These are phyloP conservation scores for Tuber microsphaerosporum DNA, from an alignment of 495 filamentous ascomycete genomes.

Conservation along the genomic window DNA sequence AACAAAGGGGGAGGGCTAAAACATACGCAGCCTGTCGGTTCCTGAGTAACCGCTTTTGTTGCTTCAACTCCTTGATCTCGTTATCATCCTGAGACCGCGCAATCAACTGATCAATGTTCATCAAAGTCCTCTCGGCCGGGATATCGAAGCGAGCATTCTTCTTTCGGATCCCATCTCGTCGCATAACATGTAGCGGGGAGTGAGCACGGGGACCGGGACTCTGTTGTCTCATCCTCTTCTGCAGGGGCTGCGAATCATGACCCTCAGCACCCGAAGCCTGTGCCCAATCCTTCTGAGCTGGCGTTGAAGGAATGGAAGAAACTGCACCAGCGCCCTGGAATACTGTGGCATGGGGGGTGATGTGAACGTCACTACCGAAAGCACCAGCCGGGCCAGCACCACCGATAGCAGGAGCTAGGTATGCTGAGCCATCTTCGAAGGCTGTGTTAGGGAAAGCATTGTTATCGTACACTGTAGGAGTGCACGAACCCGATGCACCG, in stretches of 20 bases:
- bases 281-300: conserved; percentile 55
- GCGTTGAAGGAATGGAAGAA: conserved; percentile 35
- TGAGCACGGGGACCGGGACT: conserved; percentile 71
- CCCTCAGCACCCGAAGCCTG: conserved; percentile 51
- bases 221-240: conserved; percentile 61
- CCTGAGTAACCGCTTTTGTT: conserved; percentile 88
- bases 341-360: conserved; percentile 46
- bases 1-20: conserved; percentile 9
- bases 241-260: conserved; percentile 55
- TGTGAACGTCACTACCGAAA: conserved; percentile 44
- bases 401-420: conserved; percentile 39
- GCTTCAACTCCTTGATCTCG: conserved; percentile 95
- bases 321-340: conserved; percentile 47
- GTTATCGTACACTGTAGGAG: conserved; percentile 43
- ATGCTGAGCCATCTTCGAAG: conserved; percentile 43
- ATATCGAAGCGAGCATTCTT: conserved; percentile 99
- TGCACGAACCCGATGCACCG: conserved; percentile 45
- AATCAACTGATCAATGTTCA: conserved; percentile 93
- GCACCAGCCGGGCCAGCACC: conserved; percentile 32
- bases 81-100: conserved; percentile 80
- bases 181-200: conserved; percentile 61
- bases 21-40: conserved; percentile 96
- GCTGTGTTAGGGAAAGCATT: conserved; percentile 41
- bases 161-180: conserved; percentile 93
- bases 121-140: conserved; percentile 81